phyloP scores from a whole-genome alignment of 23 red algal genomes.

The Gracilaria domingensis region DNA sequence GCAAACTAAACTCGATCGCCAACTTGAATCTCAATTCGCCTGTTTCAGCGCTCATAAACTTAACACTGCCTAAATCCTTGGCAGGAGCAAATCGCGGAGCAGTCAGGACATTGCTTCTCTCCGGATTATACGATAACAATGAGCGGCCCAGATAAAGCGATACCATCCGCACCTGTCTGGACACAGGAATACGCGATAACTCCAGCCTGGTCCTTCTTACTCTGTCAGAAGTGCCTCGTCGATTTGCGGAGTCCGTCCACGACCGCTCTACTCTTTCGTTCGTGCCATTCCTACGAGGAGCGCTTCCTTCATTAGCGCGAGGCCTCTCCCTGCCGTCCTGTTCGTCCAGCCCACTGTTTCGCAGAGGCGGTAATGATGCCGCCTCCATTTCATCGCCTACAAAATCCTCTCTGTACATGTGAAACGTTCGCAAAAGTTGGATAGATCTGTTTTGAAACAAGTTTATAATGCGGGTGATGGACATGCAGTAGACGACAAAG shows the following conservation, averaged over 20 bases:
- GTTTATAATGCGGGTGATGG: conserved; percentile 38
- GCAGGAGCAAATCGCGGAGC: conserved; percentile 33
- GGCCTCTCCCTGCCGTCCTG: not conserved
- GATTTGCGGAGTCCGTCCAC: not conserved
- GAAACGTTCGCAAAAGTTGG: conserved; percentile 43
- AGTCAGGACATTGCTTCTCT: conserved; percentile 61
- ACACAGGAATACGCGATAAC: conserved; percentile 61
- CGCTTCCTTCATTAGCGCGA: not conserved
- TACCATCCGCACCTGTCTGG: conserved; percentile 49
- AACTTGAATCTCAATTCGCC: conserved; percentile 68
- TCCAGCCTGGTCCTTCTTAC: conserved; percentile 15
- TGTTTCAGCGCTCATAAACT: conserved; percentile 64
- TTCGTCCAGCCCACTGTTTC: not conserved
- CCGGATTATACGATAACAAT: conserved; percentile 81
- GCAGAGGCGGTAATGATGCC: conserved; percentile 28
- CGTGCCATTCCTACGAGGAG: not conserved
- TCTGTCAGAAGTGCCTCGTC: conserved; percentile 6
- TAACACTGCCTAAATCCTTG: conserved; percentile 56
- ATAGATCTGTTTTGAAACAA: conserved; percentile 65
- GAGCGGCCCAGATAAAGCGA: conserved; percentile 80
- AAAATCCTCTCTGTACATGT: conserved; percentile 49
- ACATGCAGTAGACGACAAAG: conserved; percentile 75
- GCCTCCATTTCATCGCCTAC: conserved; percentile 35
- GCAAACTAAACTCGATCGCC: conserved; percentile 17
- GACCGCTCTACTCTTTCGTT: not conserved